Evolutionary conservation across 2,329 filamentous ascomycete genomes (phyloP).

Genomic region (Curvularia eragrostidis): DNA sequence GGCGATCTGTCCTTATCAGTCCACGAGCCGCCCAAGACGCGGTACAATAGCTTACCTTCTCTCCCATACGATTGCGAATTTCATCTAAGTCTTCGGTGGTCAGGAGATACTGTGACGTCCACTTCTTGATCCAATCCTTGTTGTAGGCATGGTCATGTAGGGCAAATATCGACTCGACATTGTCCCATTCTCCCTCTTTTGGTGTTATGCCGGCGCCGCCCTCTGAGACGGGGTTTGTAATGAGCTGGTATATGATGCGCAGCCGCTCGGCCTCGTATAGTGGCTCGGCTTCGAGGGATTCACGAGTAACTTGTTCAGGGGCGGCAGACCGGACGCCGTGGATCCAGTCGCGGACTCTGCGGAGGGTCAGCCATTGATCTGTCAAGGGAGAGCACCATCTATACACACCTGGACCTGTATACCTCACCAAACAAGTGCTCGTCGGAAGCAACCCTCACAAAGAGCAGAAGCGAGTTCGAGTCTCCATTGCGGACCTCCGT

Average conservation of each 20-base stretch:
- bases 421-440: slow-evolving; percentile 78
- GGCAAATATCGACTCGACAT: slow-evolving; percentile 58
- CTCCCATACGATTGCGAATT: slow-evolving; percentile 58
- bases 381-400: neutral
- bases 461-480: slow-evolving; percentile 77
- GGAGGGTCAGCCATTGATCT: neutral
- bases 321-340: slow-evolving; percentile 81
- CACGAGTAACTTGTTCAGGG: slow-evolving; percentile 74
- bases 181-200: slow-evolving; percentile 59
- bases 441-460: slow-evolving; percentile 79
- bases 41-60: slow-evolving; percentile 46
- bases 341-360: slow-evolving; percentile 89
- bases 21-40: neutral
- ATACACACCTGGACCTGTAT: slow-evolving; percentile 73
- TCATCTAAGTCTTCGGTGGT: slow-evolving; percentile 58
- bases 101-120: slow-evolving; percentile 56
- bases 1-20: slow-evolving; percentile 65
- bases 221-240: slow-evolving; percentile 56
- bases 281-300: slow-evolving; percentile 73
- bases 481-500: slow-evolving; percentile 86
- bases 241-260: slow-evolving; percentile 83
- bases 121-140: slow-evolving; percentile 62
- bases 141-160: slow-evolving; percentile 60
- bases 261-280: slow-evolving; percentile 88
- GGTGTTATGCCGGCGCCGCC: slow-evolving; percentile 60